A percentile compares a stretch with the other conserved stretches of the same genome.
These are phyloP conservation scores for Hypoxylon sp. DNA, from an alignment of 2,329 filamentous ascomycete species.

Conservation along the genomic window DNA sequence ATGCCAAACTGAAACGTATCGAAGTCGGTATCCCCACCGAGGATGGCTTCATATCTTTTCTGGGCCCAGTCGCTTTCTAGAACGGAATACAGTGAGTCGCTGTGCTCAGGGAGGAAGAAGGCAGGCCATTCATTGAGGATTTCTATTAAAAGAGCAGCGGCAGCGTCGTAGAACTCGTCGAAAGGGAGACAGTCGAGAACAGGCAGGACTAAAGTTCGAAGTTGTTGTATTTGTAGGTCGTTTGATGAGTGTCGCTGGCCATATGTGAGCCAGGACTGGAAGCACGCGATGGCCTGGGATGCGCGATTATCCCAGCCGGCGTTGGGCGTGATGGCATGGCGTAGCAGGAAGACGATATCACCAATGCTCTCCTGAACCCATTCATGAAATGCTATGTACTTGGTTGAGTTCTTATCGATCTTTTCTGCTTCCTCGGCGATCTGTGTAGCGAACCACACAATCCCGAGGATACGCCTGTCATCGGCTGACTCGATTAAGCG, in stretches of 20 bases:
- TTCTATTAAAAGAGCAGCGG: constrained; percentile 71
- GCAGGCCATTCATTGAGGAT: constrained; percentile 69
- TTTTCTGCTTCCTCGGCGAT: constrained; percentile 74
- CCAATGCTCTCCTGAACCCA: constrained; percentile 60
- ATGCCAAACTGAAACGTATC: constrained; percentile 71
- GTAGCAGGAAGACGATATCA: constrained; percentile 58
- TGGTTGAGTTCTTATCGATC: constrained; percentile 67
- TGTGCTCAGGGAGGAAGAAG: constrained; percentile 68
- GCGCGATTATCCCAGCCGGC: constrained; percentile 46
- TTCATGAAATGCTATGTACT: constrained; percentile 58
- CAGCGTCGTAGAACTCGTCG: constrained; percentile 64
- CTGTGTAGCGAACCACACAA: constrained; percentile 70
- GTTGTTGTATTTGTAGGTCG: constrained; percentile 62
- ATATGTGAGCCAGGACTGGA: constrained; percentile 78
- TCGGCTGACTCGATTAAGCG: constrained; percentile 56
- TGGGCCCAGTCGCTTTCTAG: constrained; percentile 68
- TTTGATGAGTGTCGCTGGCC: constrained; percentile 69
- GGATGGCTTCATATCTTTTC: constrained; percentile 61
- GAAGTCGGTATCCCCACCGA: constrained; percentile 68
- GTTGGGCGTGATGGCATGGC: constrained; percentile 44
- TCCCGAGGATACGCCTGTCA: constrained; percentile 60
- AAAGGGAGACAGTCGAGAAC: constrained; percentile 68
- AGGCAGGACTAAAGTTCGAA: constrained; percentile 66
- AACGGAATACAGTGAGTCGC: constrained; percentile 63
- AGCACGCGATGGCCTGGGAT: constrained; percentile 65